These are phyloP conservation scores for Galerina marginata DNA, from an alignment of 768 basidiomycete species.

Conservation along the genomic window DNA sequence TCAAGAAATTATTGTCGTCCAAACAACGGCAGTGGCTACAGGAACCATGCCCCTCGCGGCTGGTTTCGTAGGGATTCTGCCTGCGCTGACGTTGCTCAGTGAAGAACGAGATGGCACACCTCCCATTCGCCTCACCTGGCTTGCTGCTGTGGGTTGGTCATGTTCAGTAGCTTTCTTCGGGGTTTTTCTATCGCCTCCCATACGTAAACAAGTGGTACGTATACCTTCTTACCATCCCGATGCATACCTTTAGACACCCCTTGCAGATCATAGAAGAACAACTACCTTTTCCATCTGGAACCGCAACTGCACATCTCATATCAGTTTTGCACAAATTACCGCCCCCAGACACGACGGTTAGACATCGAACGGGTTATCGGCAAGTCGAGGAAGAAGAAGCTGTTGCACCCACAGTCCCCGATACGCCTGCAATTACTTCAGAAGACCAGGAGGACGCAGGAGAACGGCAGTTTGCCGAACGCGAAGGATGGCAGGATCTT, in stretches of 20 bases:
- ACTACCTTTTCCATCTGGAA: slow-evolving; percentile 92
- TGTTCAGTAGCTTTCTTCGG: slow-evolving; percentile 94
- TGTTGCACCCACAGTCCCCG: slow-evolving; percentile 14
- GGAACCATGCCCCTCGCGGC: slow-evolving; percentile 89
- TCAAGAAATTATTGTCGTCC: slow-evolving; percentile 92
- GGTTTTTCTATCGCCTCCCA: slow-evolving; percentile 94
- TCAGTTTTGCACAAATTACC: slow-evolving; percentile 85
- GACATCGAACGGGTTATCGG: slow-evolving; percentile 62
- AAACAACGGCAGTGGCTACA: slow-evolving; percentile 95
- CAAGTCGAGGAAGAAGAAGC: slow-evolving; percentile 43
- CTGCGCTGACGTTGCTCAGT: slow-evolving; percentile 83
- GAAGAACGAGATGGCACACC: slow-evolving; percentile 75
- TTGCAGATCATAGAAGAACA: slow-evolving; percentile 90
- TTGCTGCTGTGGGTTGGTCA: slow-evolving; percentile 83
- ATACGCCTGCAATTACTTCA: slow-evolving; percentile 25
- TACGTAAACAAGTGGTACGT: slow-evolving; percentile 91
- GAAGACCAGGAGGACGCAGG: slow-evolving; percentile 37
- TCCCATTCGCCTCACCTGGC: slow-evolving; percentile 77
- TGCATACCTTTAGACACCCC: background rate
- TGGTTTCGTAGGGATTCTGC: slow-evolving; percentile 90
- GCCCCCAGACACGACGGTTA: slow-evolving; percentile 63
- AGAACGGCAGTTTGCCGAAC: slow-evolving; percentile 57
- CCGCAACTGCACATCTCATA: slow-evolving; percentile 94
- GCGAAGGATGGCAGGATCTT: slow-evolving; percentile 79
- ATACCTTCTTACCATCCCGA: background rate